Conservation (phyloP, 2,329 filamentous ascomycete species). For the Pestalotiopsis sp. region DNA sequence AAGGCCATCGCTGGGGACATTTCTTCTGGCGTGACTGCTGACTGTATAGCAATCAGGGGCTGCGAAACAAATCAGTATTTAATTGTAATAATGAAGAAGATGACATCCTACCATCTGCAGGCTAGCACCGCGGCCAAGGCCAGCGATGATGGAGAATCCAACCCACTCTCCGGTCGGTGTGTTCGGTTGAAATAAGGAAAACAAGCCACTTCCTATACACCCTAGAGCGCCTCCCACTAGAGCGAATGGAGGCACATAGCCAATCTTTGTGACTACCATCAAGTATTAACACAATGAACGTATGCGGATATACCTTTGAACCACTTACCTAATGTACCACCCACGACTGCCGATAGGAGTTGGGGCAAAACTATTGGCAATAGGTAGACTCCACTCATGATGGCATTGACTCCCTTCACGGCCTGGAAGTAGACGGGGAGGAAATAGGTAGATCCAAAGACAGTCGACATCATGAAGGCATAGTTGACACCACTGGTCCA, state of each 20-base stretch:
- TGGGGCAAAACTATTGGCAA: background rate
- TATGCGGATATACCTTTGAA: background rate
- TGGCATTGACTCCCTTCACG: background rate
- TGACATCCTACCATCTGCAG: slow-evolving; percentile 25
- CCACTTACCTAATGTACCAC: slow-evolving; percentile 1
- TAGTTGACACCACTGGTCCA: slow-evolving; percentile 3
- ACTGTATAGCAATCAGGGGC: slow-evolving; percentile 13
- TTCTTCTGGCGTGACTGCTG: slow-evolving; percentile 13
- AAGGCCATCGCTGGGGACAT: slow-evolving; percentile 14
- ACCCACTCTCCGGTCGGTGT: slow-evolving; percentile 22
- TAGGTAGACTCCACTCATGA: slow-evolving; percentile 1
- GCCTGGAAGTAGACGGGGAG: slow-evolving; percentile 8
- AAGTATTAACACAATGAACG: background rate
- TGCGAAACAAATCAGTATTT: background rate
- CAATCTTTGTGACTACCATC: slow-evolving; percentile 23
- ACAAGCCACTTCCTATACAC: slow-evolving; percentile 23
- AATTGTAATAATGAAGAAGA: background rate
- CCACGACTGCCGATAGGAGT: background rate
- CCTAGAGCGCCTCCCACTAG: slow-evolving; percentile 20
- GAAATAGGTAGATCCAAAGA: background rate
- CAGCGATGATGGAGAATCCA: slow-evolving; percentile 28
- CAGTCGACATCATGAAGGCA: background rate
- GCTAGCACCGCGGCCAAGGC: slow-evolving; percentile 26
- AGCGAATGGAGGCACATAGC: slow-evolving; percentile 24
- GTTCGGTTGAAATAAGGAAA: slow-evolving; percentile 20